phyloP scores from a whole-genome alignment of 2,329 filamentous ascomycete genomes.

The Microdochium bolleyi region DNA sequence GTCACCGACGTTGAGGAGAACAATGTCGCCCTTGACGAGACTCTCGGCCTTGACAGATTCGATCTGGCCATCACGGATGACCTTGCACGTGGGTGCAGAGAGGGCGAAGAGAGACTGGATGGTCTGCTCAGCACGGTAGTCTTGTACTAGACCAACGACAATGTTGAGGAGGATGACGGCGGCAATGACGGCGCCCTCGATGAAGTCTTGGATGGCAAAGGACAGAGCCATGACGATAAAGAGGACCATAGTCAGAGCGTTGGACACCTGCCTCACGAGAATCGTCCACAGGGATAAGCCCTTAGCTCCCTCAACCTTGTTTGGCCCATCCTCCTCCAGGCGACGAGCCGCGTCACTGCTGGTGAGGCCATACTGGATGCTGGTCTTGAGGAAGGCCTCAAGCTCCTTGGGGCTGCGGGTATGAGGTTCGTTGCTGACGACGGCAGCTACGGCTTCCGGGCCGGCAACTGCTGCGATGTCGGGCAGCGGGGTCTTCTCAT shows the following conservation, averaged over 20 bases:
- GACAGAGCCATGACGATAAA: constrained; percentile 66
- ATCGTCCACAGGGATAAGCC: constrained; percentile 68
- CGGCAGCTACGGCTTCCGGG: background rate
- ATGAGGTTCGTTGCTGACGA: constrained; percentile 14
- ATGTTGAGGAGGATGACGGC: constrained; percentile 62
- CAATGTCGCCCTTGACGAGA: constrained; percentile 60
- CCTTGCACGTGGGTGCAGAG: constrained; percentile 51
- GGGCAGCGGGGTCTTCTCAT: constrained; percentile 1
- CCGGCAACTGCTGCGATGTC: background rate
- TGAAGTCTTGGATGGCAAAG: constrained; percentile 57
- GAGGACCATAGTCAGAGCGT: constrained; percentile 68
- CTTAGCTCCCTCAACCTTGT: constrained; percentile 64
- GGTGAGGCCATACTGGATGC: constrained; percentile 52
- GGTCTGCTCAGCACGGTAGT: constrained; percentile 53
- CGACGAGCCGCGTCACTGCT: constrained; percentile 55
- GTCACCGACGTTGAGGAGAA: constrained; percentile 55
- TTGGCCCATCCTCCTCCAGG: constrained; percentile 58
- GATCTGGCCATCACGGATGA: constrained; percentile 43
- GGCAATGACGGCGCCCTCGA: constrained; percentile 55
- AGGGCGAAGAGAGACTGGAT: constrained; percentile 53
- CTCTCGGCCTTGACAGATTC: constrained; percentile 45
- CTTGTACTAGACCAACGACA: constrained; percentile 53
- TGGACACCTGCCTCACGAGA: constrained; percentile 68
- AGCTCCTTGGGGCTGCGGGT: constrained; percentile 17
- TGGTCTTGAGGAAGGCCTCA: constrained; percentile 28